Evolutionary conservation across 2,329 filamentous ascomycete genomes (phyloP), one percentile per base, ranked within the genome.

Genomic region (Thermothelomyces thermophilus): DNA sequence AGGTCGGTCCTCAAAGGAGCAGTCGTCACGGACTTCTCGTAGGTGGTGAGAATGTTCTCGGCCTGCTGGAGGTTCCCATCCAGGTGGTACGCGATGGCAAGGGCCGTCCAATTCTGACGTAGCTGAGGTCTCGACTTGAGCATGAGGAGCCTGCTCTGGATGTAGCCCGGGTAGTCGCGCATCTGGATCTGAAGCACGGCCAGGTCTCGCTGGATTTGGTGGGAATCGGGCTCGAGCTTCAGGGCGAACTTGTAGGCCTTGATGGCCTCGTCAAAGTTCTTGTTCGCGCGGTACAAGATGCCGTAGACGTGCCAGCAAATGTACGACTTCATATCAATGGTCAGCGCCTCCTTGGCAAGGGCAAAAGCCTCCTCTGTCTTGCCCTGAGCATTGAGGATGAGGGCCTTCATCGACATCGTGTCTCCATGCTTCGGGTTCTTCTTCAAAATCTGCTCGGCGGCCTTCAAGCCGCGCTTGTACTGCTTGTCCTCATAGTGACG

Each of bases 221-320:
- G 77, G 13, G 89, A 95, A 19, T 95, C 90, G n/a, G 94, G 91
- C 64, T 98, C 93, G 53, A 97, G 79, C 65, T 82, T 84, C 60
- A 98, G 74, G 14, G 93, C 93, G 68, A 95, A 95, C 67, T 95
- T 94, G 76, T 98, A 98, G 51, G 93, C 94, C 76, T 97, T 97
- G 73, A 96, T 96, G 9, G 94, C 91, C 72, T 97, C 93, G 68
- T 97, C 93, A 62, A 94, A 97, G 71, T 98, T 97, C 77, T 97
- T 97, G 65, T 87, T 86, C 42, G 88, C 85, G 45, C 91, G 84
- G 71, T 95, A 97, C 44, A 98, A 78, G 59, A 98, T 72, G 28
- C 94, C 93, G 68, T 97, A 98, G 54, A 98, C 93, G 70, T 98
- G 94, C 93, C 93, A 98, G 76, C 90, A 97, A 63, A 98, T 90